phyloP scores from a whole-genome alignment of 139 green algal genomes.

The Spirogloea muscicola region DNA sequence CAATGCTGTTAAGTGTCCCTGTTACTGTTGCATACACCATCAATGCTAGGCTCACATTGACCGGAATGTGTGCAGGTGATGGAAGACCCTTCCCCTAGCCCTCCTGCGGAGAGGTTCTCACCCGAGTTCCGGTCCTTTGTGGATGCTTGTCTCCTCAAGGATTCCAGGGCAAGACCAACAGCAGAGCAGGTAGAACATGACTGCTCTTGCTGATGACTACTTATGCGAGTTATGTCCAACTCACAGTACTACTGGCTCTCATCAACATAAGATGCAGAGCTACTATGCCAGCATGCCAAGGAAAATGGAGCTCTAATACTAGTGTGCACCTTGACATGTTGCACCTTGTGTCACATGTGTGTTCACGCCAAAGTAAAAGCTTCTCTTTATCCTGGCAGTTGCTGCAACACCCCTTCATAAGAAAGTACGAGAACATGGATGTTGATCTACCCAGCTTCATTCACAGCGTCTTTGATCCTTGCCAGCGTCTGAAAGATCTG shows the following conservation, averaged over 20 bases:
- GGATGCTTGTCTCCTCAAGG: constrained; percentile 40
- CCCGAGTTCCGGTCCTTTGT: constrained; percentile 44
- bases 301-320: too few relatives aligned
- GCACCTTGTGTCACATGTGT: not conserved
- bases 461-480: constrained; percentile 42
- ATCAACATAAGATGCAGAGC: too few relatives aligned
- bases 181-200: constrained; percentile 18
- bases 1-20: too few relatives aligned
- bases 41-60: too few relatives aligned
- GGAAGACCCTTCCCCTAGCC: constrained; percentile 36
- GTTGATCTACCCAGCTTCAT: constrained; percentile 39
- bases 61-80: constrained; percentile 40
- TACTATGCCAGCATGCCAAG: too few relatives aligned
- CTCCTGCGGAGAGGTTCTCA: constrained; percentile 32
- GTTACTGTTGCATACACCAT: too few relatives aligned
- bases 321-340: too few relatives aligned
- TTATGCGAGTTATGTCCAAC: too few relatives aligned
- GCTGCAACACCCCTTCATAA: constrained; percentile 47
- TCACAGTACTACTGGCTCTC: too few relatives aligned
- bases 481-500: constrained; percentile 35
- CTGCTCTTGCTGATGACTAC: too few relatives aligned
- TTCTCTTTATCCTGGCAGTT: too few relatives aligned
- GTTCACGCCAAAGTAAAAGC: too few relatives aligned
- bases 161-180: constrained; percentile 13
- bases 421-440: constrained; percentile 17